Evolutionary conservation across 139 green algal genomes (phyloP).

Genomic region (Asterochloris sp.): DNA sequence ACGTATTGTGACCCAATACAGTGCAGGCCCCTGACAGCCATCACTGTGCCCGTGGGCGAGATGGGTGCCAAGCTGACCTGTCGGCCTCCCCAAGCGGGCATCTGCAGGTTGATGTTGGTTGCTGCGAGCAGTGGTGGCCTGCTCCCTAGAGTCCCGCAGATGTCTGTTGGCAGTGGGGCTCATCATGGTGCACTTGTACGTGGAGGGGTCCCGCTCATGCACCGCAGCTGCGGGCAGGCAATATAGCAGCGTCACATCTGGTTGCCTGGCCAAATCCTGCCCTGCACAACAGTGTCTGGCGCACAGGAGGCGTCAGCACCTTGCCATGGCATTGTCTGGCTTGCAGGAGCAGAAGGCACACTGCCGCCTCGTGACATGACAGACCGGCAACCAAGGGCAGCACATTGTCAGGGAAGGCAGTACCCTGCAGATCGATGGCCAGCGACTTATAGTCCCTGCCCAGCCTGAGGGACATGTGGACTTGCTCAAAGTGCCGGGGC

Average conservation of each 20-base stretch:
- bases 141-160: conserved; percentile 28
- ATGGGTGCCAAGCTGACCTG: too few species aligned
- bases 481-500: conserved; percentile 43
- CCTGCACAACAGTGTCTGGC: too few species aligned
- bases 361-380: too few species aligned
- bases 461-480: conserved; percentile 47
- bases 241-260: not conserved
- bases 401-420: not conserved
- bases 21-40: too few species aligned
- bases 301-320: too few species aligned
- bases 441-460: conserved; percentile 54
- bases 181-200: conserved; percentile 70
- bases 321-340: not conserved
- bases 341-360: too few species aligned
- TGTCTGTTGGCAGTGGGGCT: conserved; percentile 52
- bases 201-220: conserved; percentile 42
- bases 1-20: too few species aligned
- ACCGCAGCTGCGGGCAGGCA: conserved; percentile 9
- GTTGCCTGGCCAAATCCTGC: not conserved
- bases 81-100: too few species aligned
- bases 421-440: conserved; percentile 50
- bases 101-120: not conserved
- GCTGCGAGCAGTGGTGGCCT: not conserved
- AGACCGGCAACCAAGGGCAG: not conserved
- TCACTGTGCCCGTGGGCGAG: too few species aligned